These are phyloP conservation scores for Mesotaenium endlicherianum DNA, from an alignment of 139 green algal species.

Conservation along the genomic window DNA sequence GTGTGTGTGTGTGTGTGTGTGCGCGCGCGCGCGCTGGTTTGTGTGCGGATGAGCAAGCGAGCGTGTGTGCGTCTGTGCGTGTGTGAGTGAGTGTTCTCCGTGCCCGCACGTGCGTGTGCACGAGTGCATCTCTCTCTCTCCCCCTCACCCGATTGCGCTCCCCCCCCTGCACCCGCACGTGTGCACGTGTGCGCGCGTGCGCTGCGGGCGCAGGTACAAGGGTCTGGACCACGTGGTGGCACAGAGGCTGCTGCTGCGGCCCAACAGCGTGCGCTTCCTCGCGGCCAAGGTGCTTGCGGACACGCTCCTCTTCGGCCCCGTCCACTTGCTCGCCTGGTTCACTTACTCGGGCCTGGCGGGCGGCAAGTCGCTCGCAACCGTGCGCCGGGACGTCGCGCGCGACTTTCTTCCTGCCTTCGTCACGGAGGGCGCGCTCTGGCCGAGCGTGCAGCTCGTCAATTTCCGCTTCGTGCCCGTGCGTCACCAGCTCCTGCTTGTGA, in stretches of 20 bases:
- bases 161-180: too few species aligned
- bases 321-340: constrained; percentile 53
- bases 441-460: constrained; percentile 42
- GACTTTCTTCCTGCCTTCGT: constrained; percentile 49
- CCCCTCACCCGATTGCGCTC: too few species aligned
- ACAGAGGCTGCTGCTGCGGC: constrained; percentile 4
- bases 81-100: too few species aligned
- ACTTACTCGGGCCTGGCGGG: constrained; percentile 48
- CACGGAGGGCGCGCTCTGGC: constrained; percentile 33
- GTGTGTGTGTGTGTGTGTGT: too few species aligned
- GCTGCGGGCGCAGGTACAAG: constrained; percentile 29
- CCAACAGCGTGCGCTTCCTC: constrained; percentile 38
- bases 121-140: too few species aligned
- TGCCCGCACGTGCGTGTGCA: too few species aligned
- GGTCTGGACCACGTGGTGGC: constrained; percentile 30
- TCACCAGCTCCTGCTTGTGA: constrained; percentile 53
- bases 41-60: too few species aligned
- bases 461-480: constrained; percentile 45
- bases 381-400: constrained; percentile 15
- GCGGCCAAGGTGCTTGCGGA: constrained; percentile 50
- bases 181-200: too few species aligned
- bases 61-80: too few species aligned
- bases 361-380: not conserved
- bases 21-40: too few species aligned
- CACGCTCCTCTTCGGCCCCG: constrained; percentile 51